Evolutionary conservation across 805 yeast genomes (phyloP), one percentile per base, ranked within the genome.

Genomic region (Helenozyma rhizophorensis): DNA sequence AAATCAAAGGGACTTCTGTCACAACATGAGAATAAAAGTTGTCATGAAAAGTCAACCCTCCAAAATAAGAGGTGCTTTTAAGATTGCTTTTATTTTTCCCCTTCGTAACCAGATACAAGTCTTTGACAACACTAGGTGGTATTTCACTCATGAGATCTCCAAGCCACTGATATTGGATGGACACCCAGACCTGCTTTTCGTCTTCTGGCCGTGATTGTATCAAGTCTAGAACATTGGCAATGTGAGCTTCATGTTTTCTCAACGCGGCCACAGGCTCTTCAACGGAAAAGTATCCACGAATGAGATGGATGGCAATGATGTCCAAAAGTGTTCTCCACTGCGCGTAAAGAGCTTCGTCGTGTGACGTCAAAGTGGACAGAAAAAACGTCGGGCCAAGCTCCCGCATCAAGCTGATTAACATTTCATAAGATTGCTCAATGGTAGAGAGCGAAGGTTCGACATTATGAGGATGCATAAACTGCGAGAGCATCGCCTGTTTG

Each of bases 81-180:
- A 30, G 9, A 14, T 37, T 42, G 25, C 26, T 13, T 23, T 39
- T 44, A 14, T 45, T 48, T n/a, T 34, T 32, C 5, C 7, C 8
- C 8, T 17, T 17, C 19, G 5, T 5, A 17, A 17, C 8, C 5
- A 8, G 8, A 8, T 17, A 8, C 12, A 39, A 26, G n/a, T 32
- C 38, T 6, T 42, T 23, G 6, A 50, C 15, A 9, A 64, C 53
- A 2, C 76, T 70, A 9, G 48, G 42, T 0, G 83, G 83, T 1
- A 74, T 61, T n/a, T 56, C 32, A 8, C 60, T 67, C 32, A 78
- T 56, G 12, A 82, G 51, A 36, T 80, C 74, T 0, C 83, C 86
- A 9, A 84, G 58, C 78, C 83, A 73, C 25, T 75, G 70, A 42
- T 75, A 72, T 48, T 84, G 94, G n/a, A 59, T 49, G 0, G 80